Conservation (phyloP, 2,329 filamentous ascomycete species). For the Exserohilum turcica region DNA sequence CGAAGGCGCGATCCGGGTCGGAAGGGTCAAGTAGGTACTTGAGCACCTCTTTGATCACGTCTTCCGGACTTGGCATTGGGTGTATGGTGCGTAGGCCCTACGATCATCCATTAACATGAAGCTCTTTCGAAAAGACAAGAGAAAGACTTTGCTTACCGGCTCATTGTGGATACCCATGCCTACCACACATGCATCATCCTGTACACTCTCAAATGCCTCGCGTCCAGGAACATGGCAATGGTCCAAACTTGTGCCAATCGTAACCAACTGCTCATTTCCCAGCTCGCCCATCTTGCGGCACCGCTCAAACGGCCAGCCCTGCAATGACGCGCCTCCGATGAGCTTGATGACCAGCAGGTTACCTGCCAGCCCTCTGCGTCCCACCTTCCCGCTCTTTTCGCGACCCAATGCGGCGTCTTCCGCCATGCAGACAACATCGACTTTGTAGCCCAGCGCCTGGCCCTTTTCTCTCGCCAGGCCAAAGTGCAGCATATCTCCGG, state of each 20-base stretch:
- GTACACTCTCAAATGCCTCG: slow-evolving; percentile 56
- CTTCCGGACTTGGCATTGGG: slow-evolving; percentile 56
- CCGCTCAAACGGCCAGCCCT: slow-evolving; percentile 52
- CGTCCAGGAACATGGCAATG: slow-evolving; percentile 60
- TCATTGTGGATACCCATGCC: slow-evolving; percentile 61
- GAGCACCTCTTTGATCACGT: slow-evolving; percentile 56
- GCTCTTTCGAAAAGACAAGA: neutral
- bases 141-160: slow-evolving; percentile 42
- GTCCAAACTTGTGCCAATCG: slow-evolving; percentile 58
- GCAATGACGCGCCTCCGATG: slow-evolving; percentile 53
- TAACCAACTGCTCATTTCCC: slow-evolving; percentile 54
- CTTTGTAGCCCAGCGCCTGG: slow-evolving; percentile 51
- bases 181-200: slow-evolving; percentile 47
- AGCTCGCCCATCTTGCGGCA: slow-evolving; percentile 53
- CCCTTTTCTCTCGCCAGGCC: slow-evolving; percentile 56
- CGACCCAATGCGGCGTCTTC: slow-evolving; percentile 56
- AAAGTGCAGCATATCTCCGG: slow-evolving; percentile 57
- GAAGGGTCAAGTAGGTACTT: slow-evolving; percentile 55
- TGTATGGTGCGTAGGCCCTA: slow-evolving; percentile 53
- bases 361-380: slow-evolving; percentile 56
- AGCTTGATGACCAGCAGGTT: slow-evolving; percentile 58
- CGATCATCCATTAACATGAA: neutral
- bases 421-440: slow-evolving; percentile 56
- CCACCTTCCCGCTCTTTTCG: slow-evolving; percentile 56
- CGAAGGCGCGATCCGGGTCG: slow-evolving; percentile 57